Evolutionary conservation across 2,329 filamentous ascomycete species (phyloP).

Genomic region (Phaeomoniella chlamydospora): DNA sequence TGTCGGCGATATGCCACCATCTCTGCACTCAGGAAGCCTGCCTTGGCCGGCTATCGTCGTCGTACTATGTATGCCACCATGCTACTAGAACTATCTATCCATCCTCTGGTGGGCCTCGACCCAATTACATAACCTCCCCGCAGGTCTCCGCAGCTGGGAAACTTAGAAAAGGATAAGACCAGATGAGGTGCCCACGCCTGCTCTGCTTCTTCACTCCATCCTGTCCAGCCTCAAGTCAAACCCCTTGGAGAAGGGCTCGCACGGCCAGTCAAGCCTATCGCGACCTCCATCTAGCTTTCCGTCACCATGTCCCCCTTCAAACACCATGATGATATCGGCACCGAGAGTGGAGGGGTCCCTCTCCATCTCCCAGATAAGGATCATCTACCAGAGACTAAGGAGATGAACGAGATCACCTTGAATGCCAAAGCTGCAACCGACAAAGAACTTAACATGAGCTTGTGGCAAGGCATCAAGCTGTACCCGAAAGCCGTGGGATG

Average conservation of each 20-base stretch:
- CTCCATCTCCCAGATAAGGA: constrained; percentile 5
- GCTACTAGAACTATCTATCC: too few species aligned
- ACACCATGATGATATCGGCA: constrained; percentile 2
- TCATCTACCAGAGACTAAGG: constrained; percentile 2
- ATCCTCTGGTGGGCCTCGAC: background rate
- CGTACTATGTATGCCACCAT: too few species aligned
- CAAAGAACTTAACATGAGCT: constrained; percentile 49
- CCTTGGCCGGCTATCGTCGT: too few species aligned
- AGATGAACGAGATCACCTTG: constrained; percentile 15
- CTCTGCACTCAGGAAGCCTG: too few species aligned
- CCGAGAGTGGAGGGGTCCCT: constrained; percentile 5
- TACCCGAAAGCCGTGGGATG: constrained; percentile 80
- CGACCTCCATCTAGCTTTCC: background rate
- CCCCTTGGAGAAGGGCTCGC: background rate
- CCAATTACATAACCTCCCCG: background rate
- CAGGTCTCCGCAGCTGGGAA: background rate
- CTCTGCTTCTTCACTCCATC: background rate
- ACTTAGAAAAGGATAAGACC: background rate
- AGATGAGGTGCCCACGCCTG: background rate
- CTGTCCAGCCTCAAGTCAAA: background rate
- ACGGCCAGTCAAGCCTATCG: background rate
- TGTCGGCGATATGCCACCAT: too few species aligned
- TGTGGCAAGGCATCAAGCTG: constrained; percentile 61
- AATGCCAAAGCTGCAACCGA: constrained; percentile 27
- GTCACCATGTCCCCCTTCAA: background rate